phyloP scores from a whole-genome alignment of 768 basidiomycete species.

The Mrakia gelida region DNA sequence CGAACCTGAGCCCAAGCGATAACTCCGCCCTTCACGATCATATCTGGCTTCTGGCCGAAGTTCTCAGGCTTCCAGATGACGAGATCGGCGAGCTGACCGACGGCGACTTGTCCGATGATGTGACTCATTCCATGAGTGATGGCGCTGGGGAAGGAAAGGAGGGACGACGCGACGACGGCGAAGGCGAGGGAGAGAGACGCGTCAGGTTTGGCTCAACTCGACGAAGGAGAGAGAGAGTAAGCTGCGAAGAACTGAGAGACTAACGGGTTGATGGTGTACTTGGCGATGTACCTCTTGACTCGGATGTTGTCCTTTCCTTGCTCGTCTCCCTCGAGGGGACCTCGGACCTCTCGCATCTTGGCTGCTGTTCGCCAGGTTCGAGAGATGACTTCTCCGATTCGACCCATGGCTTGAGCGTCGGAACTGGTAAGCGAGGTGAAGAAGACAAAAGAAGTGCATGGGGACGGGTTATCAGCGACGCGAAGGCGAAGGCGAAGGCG shows the following conservation, averaged over 20 bases:
- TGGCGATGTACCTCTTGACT: conserved; percentile 73
- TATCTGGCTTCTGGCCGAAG: conserved; percentile 87
- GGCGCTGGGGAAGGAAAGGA: conserved; percentile 55
- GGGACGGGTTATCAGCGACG: too few species aligned
- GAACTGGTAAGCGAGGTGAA: conserved; percentile 77
- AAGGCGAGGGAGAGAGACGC: conserved; percentile 6
- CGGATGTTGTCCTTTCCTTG: conserved; percentile 74
- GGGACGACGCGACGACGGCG: background rate
- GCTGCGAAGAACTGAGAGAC: conserved; percentile 41
- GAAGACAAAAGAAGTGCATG: too few species aligned
- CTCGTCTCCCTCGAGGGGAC: conserved; percentile 73
- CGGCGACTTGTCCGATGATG: conserved; percentile 74
- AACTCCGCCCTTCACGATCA: conserved; percentile 91
- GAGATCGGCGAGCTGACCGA: conserved; percentile 83
- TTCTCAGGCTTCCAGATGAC: conserved; percentile 93
- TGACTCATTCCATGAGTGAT: conserved; percentile 90
- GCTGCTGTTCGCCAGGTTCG: conserved; percentile 96
- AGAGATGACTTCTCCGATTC: conserved; percentile 88
- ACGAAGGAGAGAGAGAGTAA: background rate
- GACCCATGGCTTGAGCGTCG: conserved; percentile 94
- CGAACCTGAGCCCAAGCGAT: conserved; percentile 83
- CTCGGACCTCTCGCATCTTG: conserved; percentile 78
- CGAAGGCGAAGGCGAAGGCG: background rate
- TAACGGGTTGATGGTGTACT: conserved; percentile 96
- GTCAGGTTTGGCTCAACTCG: background rate